Base-by-base conservation (phyloP, 2,329 filamentous ascomycete genomes). In the Fonsecaea nubica region DNA sequence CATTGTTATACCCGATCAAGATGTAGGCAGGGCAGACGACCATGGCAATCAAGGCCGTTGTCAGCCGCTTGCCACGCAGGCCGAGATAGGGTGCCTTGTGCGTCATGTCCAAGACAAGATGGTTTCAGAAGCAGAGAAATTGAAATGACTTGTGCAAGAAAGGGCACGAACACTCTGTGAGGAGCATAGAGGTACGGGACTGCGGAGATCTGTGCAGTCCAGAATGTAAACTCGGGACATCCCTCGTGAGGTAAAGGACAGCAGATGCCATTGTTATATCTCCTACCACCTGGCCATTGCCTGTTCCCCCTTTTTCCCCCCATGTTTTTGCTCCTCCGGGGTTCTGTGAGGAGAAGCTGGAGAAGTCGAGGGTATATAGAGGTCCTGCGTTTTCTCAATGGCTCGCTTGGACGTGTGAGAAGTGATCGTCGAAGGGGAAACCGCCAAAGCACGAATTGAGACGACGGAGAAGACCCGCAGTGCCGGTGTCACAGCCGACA, bases 1-100 rank as follows among this genome's bases (percentile, higher is more conserved):
- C 77, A 61, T 79, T 77, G 65, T 79, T 77, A 68, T 78, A 79
- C 25, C 77, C 76, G 63, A 76, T 35, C 7, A 55, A 12, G 12
- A 55, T 36, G 7, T 35, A 55, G 30, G 53, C 53, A 3, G 53
- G 53, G 15, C 30, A 36, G 30, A 55, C 53, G 4, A 36, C 33
- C 53, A 55, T 35, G 9, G 9, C 30, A 30, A 55, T 55, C 33
- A 35, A 30, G 1, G 53, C 53, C 15, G 33, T 55, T 33, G 53
- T 36, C 30, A 55, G 53, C 30, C 53, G 53, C 7, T 33, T 55
- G 53, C 53, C 53, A 35, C 30, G 30, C 53, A 55, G 33, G 53
- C 30, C 53, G 9, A 55, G 53, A 12, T 33, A 55, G 18, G 53
- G 32, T 33, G n/a, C 53, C 53, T 36, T 55, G 53, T 30, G 8